Evolutionary conservation across 129 eudicot species (phyloP), one percentile per base, ranked within the genome.

Genomic region (Centrapalus pauciflorus): DNA sequence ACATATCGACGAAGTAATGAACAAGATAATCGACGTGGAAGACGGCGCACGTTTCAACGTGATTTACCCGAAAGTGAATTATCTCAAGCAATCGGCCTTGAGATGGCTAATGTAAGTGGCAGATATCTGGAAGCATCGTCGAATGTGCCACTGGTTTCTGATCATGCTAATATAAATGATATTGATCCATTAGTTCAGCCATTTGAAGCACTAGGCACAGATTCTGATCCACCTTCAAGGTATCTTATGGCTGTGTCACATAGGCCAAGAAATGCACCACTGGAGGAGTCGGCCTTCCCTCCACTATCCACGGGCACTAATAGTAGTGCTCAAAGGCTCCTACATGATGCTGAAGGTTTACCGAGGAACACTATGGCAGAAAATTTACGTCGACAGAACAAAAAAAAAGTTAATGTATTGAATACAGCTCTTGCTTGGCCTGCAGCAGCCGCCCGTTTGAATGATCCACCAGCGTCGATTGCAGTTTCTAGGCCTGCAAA

Each of bases 241-340:
- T 93, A 93, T 76, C 95, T 59, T 30, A 76, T 79, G 51, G 99
- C 96, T 4, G 65, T 84, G 52, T 88, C 98, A 34, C 87, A 83
- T 49, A 70, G 76, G 57, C 66, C 90, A 27, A 82, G 79, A 58
- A 85, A 78, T 59, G 71, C 75, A 11, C 77, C 84, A 14, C 81
- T 89, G 14, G 84, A 80, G 49, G 95, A 82, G 26, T 89, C 95
- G 35, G 72, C 90, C 27, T 93, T 93, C 45, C 98, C 98, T 20
- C 96, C 98, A 32, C 99, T 93, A 5, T 30, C 84, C 37, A 29
- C 64, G 6, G 86, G 77, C 19, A 48, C 88, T 30, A 64, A 69
- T n/a, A 27, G 61, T 77, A 84, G 76, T 75, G 83, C 86, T 57
- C 92, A 64, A 46, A 82, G 26, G 45, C 64, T 90, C 34, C 59